Conservation (phyloP, 2,329 filamentous ascomycete species). For the Fusarium sambucinum region DNA sequence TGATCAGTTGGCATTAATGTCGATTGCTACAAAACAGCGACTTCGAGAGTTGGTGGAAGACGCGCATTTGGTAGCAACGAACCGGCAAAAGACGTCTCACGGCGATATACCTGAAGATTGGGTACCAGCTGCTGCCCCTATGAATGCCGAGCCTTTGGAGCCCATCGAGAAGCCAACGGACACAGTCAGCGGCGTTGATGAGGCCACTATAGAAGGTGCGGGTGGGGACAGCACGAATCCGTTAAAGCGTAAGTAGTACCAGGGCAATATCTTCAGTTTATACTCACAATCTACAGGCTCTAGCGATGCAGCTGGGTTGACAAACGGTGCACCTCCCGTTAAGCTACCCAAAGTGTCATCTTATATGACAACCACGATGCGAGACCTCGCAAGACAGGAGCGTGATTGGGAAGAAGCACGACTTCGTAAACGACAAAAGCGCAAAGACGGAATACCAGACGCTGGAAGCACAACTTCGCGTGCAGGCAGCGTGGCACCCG, state of each 20-base stretch:
- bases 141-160: slow-evolving; percentile 57
- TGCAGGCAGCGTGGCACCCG: slow-evolving; percentile 68
- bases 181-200: slow-evolving; percentile 33
- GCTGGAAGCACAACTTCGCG: slow-evolving; percentile 62
- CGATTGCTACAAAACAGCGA: slow-evolving; percentile 84
- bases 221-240: slow-evolving; percentile 66
- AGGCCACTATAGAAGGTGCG: slow-evolving; percentile 57
- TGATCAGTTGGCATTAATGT: slow-evolving; percentile 85
- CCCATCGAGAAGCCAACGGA: slow-evolving; percentile 43
- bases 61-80: slow-evolving; percentile 75
- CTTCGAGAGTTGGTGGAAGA: slow-evolving; percentile 82
- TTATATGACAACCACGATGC: slow-evolving; percentile 66
- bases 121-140: slow-evolving; percentile 73
- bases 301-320: slow-evolving; percentile 51
- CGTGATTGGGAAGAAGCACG: slow-evolving; percentile 79
- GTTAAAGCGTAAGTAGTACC: slow-evolving; percentile 67
- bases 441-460: slow-evolving; percentile 68
- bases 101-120: slow-evolving; percentile 83
- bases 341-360: slow-evolving; percentile 64
- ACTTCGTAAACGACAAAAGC: slow-evolving; percentile 74
- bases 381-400: slow-evolving; percentile 74
- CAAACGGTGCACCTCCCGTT: slow-evolving; percentile 59
- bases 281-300: slow-evolving; percentile 54
- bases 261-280: background rate
- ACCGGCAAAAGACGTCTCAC: slow-evolving; percentile 81